A percentile compares a stretch with the other conserved stretches of the same genome.
Conservation (phyloP, 345 rosid genomes). For the Populus davidiana region DNA sequence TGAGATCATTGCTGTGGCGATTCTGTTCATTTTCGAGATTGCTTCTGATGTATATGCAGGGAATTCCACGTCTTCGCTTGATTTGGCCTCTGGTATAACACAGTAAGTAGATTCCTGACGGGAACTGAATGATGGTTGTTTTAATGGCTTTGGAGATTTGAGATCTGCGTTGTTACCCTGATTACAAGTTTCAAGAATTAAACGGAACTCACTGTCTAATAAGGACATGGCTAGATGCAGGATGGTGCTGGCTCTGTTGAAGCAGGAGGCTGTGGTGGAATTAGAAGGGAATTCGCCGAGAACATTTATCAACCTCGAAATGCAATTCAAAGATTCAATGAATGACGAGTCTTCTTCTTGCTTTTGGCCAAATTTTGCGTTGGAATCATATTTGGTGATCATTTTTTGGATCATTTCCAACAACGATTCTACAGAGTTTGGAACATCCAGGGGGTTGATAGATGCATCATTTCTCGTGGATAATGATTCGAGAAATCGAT, state of each 20-base stretch:
- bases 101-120: constrained; percentile 6
- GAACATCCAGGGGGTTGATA: constrained; percentile 43
- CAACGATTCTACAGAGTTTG: constrained; percentile 49
- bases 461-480: constrained; percentile 3
- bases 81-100: constrained; percentile 9
- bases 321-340: constrained; percentile 44
- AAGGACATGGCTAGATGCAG: constrained; percentile 61
- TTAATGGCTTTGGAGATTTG: constrained; percentile 32
- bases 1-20: constrained; percentile 58
- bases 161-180: constrained; percentile 20
- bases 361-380: constrained; percentile 34
- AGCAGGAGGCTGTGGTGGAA: not conserved
- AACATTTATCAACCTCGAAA: constrained; percentile 36
- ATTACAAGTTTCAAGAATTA: constrained; percentile 35
- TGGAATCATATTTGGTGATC: constrained; percentile 37
- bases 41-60: constrained; percentile 44
- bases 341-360: constrained; percentile 44
- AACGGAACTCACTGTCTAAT: constrained; percentile 71
- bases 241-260: constrained; percentile 38
- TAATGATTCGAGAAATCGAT: constrained; percentile 34
- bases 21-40: constrained; percentile 40
- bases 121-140: constrained; percentile 15
- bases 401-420: constrained; percentile 56
- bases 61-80: not conserved
- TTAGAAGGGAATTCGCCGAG: constrained; percentile 29